Evolutionary conservation across 345 rosid genomes (phyloP).

Genomic region (Sisymbrium irio): DNA sequence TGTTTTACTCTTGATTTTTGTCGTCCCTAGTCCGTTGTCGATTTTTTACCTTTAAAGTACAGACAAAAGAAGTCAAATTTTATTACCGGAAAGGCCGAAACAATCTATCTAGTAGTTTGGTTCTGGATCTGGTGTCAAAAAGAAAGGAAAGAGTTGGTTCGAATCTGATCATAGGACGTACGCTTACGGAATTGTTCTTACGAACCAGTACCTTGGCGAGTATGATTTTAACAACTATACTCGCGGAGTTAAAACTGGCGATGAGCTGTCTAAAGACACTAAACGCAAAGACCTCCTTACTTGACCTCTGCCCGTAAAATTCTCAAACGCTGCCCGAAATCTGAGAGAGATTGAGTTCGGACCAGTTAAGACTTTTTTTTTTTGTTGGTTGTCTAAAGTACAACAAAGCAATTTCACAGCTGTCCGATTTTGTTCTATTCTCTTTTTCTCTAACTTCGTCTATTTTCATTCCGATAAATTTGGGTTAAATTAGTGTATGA

Average conservation of each 20-base stretch:
- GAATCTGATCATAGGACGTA: slow-evolving; percentile 8
- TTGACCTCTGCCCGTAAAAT: slow-evolving; percentile 25
- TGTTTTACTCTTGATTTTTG: no score
- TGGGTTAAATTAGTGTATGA: slow-evolving; percentile 1
- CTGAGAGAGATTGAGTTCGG: slow-evolving; percentile 24
- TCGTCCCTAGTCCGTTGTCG: no score
- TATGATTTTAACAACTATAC: neutral
- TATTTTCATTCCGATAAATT: neutral
- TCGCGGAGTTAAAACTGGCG: slow-evolving; percentile 25
- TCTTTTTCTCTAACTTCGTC: neutral
- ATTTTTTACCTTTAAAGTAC: neutral
- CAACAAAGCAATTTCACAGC: slow-evolving; percentile 38
- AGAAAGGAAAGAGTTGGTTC: slow-evolving; percentile 2
- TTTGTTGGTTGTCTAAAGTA: slow-evolving; percentile 27
- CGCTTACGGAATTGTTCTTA: neutral
- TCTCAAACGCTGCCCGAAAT: slow-evolving; percentile 34
- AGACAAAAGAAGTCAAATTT: neutral
- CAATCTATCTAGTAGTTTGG: neutral
- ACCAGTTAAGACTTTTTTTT: slow-evolving; percentile 28
- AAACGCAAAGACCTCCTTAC: no score
- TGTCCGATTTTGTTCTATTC: slow-evolving; percentile 24
- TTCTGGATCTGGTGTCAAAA: neutral
- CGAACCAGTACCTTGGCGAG: slow-evolving; percentile 18
- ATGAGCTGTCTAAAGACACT: slow-evolving; percentile 33
- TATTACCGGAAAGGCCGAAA: neutral